These are phyloP conservation scores for Plasmodium inui DNA, from an alignment of 169 alveolate species.

Conservation along the genomic window DNA sequence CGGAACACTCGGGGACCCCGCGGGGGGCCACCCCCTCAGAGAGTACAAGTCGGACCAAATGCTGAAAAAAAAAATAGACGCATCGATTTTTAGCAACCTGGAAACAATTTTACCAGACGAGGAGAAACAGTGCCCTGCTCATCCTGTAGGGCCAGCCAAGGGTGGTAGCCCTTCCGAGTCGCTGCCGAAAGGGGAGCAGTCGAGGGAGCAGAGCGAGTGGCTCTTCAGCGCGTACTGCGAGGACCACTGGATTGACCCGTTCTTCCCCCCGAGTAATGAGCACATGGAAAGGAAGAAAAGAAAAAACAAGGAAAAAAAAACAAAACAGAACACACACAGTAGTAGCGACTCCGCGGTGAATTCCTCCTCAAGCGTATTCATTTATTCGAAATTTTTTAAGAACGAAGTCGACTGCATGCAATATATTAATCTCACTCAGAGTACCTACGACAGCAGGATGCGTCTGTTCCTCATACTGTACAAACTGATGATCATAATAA, in stretches of 20 bases:
- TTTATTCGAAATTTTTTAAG: constrained; percentile 29
- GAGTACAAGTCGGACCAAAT: constrained; percentile 3
- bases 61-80: constrained; percentile 30
- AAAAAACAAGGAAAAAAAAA: constrained; percentile 7
- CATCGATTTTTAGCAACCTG: constrained; percentile 2
- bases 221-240: not conserved
- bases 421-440: constrained; percentile 48
- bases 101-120: constrained; percentile 10
- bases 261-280: not conserved
- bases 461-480: constrained; percentile 27
- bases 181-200: not conserved
- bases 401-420: constrained; percentile 67
- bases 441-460: constrained; percentile 48
- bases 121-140: not conserved
- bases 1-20: not conserved
- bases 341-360: not conserved
- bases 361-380: not conserved
- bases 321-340: not conserved
- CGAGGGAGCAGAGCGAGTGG: not conserved
- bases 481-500: constrained; percentile 32
- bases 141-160: not conserved
- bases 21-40: not conserved
- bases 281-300: constrained; percentile 19
- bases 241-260: not conserved
- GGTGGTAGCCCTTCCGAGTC: not conserved